These are phyloP conservation scores for Linderina pennispora DNA, from an alignment of 192 early-diverging fungal genomes.

Conservation along the genomic window DNA sequence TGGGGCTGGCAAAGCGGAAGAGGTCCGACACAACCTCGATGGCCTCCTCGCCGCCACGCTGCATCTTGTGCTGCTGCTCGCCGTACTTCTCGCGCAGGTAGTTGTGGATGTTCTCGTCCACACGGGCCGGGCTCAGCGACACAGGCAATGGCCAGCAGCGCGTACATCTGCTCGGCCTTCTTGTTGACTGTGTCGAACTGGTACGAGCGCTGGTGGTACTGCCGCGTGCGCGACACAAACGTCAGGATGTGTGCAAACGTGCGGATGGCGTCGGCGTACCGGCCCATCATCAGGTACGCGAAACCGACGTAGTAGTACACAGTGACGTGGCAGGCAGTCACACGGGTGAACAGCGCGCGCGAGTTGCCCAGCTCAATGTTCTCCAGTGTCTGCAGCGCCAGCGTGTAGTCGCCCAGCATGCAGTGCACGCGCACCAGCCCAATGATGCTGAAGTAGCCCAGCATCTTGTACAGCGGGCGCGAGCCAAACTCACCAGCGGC, in stretches of 20 bases:
- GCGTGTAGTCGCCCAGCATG: conserved; percentile 90
- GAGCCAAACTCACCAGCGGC: conserved; percentile 86
- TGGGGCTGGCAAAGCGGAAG: conserved; percentile 87
- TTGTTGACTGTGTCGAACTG: conserved; percentile 89
- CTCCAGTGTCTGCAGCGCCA: conserved; percentile 94
- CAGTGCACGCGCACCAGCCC: conserved; percentile 92
- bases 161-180: conserved; percentile 95
- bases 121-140: conserved; percentile 82
- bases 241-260: conserved; percentile 85
- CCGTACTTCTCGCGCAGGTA: conserved; percentile 87
- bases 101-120: conserved; percentile 91
- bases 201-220: conserved; percentile 89
- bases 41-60: conserved; percentile 81
- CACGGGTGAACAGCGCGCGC: conserved; percentile 85
- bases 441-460: conserved; percentile 94
- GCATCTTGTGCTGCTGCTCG: conserved; percentile 84
- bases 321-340: conserved; percentile 96
- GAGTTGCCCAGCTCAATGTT: conserved; percentile 92
- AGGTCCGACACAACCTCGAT: conserved; percentile 80
- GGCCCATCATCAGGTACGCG: conserved; percentile 97
- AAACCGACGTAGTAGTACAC: conserved; percentile 98
- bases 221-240: conserved; percentile 87
- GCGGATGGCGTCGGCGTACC: conserved; percentile 93
- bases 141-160: conserved; percentile 85
- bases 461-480: conserved; percentile 89